Conservation (phyloP, 2,329 filamentous ascomycete species). For the Chalaropsis thielavioides region DNA sequence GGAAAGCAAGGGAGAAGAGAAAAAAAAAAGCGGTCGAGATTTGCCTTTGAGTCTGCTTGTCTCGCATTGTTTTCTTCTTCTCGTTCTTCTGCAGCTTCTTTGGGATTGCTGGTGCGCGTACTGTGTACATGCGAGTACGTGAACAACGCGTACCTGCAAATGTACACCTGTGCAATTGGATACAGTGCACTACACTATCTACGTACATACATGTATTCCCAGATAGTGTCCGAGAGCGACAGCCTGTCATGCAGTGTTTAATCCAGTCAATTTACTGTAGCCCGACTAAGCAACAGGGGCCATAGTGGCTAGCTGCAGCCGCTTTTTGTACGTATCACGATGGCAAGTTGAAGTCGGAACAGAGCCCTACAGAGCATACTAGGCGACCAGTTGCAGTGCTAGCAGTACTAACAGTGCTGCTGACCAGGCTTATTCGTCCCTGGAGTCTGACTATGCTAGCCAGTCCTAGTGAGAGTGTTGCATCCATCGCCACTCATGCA, state of each 20-base stretch:
- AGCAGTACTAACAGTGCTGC: no score
- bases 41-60: neutral
- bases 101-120: neutral
- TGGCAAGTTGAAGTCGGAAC: neutral
- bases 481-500: no score
- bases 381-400: no score
- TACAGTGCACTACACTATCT: no score
- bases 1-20: neutral
- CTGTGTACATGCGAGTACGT: neutral
- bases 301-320: neutral
- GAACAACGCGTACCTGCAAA: neutral
- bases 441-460: no score
- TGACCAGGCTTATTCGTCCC: no score
- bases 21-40: neutral
- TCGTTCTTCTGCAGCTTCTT: slow-evolving; percentile 3
- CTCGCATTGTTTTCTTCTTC: neutral
- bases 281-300: neutral
- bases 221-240: neutral
- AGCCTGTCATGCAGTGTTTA: slow-evolving; percentile 5
- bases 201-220: neutral
- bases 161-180: neutral
- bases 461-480: no score
- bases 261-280: neutral
- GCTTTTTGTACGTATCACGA: neutral
- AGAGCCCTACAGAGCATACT: neutral